Evolutionary conservation across 2,329 filamentous ascomycete species (phyloP).

Genomic region (Epichloe sylvatica): DNA sequence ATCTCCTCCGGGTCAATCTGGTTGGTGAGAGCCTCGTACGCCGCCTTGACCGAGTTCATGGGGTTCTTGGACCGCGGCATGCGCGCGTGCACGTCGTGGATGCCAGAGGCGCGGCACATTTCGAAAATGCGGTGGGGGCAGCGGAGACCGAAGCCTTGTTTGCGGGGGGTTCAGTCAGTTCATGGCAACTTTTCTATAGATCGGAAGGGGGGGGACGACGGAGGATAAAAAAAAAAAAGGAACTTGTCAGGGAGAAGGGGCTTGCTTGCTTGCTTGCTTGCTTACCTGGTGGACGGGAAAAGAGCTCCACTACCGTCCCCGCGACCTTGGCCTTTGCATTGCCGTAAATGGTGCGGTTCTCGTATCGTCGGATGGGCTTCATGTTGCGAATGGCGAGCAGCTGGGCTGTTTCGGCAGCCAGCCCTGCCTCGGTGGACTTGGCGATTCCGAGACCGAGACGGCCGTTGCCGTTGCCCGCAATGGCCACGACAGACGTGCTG

Average conservation of each 20-base stretch:
- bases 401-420: slow-evolving; percentile 58
- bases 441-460: slow-evolving; percentile 79
- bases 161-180: too few relatives aligned
- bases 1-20: slow-evolving; percentile 84
- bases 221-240: neutral
- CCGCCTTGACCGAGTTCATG: slow-evolving; percentile 95
- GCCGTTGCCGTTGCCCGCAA: slow-evolving; percentile 79
- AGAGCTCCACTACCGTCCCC: slow-evolving; percentile 72
- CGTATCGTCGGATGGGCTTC: slow-evolving; percentile 82
- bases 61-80: slow-evolving; percentile 82
- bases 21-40: slow-evolving; percentile 65
- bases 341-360: slow-evolving; percentile 83
- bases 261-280: neutral
- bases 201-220: neutral
- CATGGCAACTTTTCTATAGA: neutral
- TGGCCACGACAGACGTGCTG: slow-evolving; percentile 58
- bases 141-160: slow-evolving; percentile 88
- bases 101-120: slow-evolving; percentile 75
- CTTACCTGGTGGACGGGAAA: slow-evolving; percentile 75
- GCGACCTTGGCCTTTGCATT: slow-evolving; percentile 73
- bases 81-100: slow-evolving; percentile 71
- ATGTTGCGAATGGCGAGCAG: slow-evolving; percentile 81
- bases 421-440: slow-evolving; percentile 62
- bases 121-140: slow-evolving; percentile 88
- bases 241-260: neutral